Conservation (phyloP, 345 rosid genomes). For the Aquilaria sinensis region DNA sequence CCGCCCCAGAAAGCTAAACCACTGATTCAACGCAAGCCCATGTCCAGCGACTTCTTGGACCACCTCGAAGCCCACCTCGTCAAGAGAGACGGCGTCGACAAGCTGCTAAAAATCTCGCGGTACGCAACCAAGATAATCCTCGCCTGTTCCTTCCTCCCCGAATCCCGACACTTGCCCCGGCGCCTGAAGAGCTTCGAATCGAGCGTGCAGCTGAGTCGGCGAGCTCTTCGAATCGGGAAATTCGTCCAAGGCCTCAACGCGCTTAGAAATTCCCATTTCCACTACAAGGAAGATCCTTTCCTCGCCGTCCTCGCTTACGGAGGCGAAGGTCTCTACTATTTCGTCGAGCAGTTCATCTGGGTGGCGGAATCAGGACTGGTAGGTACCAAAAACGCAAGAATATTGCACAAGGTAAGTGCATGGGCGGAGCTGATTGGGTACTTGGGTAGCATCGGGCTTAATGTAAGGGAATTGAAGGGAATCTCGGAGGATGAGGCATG, state of each 20-base stretch:
- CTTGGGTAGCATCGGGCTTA: constrained; percentile 61
- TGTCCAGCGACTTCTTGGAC: constrained; percentile 45
- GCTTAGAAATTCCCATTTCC: constrained; percentile 41
- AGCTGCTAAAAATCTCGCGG: constrained; percentile 83
- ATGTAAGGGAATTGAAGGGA: constrained; percentile 65
- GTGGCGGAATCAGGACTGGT: constrained; percentile 74
- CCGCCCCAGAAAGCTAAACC: constrained; percentile 3
- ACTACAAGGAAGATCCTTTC: constrained; percentile 34
- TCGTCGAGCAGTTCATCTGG: constrained; percentile 86
- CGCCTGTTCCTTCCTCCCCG: constrained; percentile 52
- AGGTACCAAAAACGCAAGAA: constrained; percentile 40
- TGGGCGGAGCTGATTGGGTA: constrained; percentile 85
- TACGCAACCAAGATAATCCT: constrained; percentile 82
- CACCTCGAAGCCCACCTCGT: constrained; percentile 76
- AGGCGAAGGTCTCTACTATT: constrained; percentile 80
- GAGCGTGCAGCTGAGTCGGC: constrained; percentile 84
- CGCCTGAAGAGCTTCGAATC: constrained; percentile 83
- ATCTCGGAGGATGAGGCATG: constrained; percentile 46
- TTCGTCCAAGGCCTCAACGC: constrained; percentile 84
- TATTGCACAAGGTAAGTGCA: constrained; percentile 60
- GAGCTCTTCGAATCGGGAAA: constrained; percentile 91
- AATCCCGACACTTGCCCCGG: constrained; percentile 25
- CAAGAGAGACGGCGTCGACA: constrained; percentile 86
- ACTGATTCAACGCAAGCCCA: constrained; percentile 9
- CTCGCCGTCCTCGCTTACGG: constrained; percentile 60